Base-by-base conservation (phyloP, 169 alveolate genomes). In the Theileria orientalis region DNA sequence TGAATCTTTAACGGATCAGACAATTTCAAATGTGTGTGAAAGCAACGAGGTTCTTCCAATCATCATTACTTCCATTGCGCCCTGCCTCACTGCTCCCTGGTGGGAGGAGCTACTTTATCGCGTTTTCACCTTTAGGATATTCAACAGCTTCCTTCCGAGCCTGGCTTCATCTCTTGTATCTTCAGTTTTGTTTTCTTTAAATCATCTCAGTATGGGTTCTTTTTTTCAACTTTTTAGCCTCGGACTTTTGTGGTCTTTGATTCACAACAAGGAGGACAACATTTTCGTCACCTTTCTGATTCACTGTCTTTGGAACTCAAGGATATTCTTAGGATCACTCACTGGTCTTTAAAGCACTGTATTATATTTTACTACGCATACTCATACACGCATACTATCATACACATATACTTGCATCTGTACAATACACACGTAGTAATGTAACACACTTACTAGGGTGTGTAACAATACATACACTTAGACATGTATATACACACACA, bases 71-170 rank as follows among this genome's bases (percentile, higher is more conserved):
- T 78, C 90, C 11, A 27, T 82, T 11, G 92, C 87, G 16, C 92
- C 92, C 14, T 85, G 92, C 37, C 30, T 85, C 54, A 79, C 90
- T 32, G 92, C 92, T 2, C 90, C 92, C 32, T 68, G 84, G 87
- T 85, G 92, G 92, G 92, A 85, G 37, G 92, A 85, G 54, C 42
- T 82, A 44, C 56, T 85, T 11, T 85, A 85, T 66, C 83, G 92
- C 37, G 79, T 84, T 5, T 82, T 85, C 66, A 60, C 56, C 11
- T 75, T 82, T 56, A 79, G 76, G 66, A 8, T 60, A 1, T 37
- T 85, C 13, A 59, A 66, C n/a, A 32, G 29, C 37, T 33, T 64
- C 27, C 13, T 85, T 23, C 82, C 86, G n/a, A 61, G 64, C 29
- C 0, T 42, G 0, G 33, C 44, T 5, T 83, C 92, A 1, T 56